These are phyloP conservation scores for Acorus gramineus DNA, from an alignment of 106 monocot species.

Conservation along the genomic window DNA sequence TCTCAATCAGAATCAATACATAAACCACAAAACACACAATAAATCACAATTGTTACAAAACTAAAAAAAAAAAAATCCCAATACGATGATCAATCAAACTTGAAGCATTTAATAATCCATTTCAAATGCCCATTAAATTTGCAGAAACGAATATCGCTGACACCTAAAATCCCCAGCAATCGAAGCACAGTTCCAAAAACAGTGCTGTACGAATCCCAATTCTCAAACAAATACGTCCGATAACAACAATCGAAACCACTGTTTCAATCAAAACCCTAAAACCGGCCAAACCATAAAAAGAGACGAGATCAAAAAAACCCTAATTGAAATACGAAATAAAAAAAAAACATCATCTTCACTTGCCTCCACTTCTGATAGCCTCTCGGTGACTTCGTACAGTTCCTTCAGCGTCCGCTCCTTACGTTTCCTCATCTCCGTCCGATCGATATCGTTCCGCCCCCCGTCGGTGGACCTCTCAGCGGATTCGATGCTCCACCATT, in stretches of 20 bases:
- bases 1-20: neutral
- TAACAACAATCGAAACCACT: too few species aligned
- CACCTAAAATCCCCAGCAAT: too few species aligned
- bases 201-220: too few species aligned
- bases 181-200: too few species aligned
- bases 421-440: conserved; percentile 24
- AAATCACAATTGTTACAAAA: too few species aligned
- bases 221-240: too few species aligned
- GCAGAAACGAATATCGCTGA: too few species aligned
- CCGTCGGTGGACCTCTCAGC: neutral
- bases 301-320: conserved; percentile 1
- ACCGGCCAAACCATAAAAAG: neutral
- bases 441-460: neutral
- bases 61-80: too few species aligned
- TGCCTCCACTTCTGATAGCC: conserved; percentile 30
- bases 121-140: too few species aligned
- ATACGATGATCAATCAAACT: too few species aligned
- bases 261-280: neutral
- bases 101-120: too few species aligned
- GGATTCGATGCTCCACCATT: neutral
- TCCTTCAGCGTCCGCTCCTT: conserved; percentile 24
- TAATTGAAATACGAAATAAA: neutral
- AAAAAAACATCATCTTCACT: conserved; percentile 18
- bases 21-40: neutral
- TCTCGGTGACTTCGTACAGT: conserved; percentile 29